These are phyloP conservation scores for Falciphora oryzae DNA, from an alignment of 2,329 filamentous ascomycete genomes.

Conservation along the genomic window DNA sequence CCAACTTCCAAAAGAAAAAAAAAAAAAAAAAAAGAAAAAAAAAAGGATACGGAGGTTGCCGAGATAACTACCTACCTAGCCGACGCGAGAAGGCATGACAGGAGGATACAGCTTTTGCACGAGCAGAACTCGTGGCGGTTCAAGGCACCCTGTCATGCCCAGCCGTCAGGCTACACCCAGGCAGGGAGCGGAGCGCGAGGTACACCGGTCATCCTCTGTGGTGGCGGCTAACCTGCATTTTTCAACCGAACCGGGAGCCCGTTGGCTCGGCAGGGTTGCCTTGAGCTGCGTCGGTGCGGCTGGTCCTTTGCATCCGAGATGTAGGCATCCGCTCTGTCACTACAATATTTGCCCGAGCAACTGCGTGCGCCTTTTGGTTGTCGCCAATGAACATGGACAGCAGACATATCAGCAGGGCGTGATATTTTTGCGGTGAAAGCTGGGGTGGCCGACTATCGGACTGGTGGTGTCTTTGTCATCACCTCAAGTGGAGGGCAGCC, in stretches of 20 bases:
- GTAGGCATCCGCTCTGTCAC: neutral
- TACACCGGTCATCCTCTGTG: neutral
- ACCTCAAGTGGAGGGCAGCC: too few species aligned
- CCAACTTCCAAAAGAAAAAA: too few species aligned
- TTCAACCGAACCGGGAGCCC: too few species aligned
- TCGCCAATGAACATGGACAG: neutral
- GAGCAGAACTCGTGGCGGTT: neutral
- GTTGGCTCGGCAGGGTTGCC: neutral
- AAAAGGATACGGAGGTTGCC: too few species aligned
- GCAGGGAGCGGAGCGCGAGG: too few species aligned
- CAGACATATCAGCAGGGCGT: neutral
- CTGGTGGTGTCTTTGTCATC: too few species aligned
- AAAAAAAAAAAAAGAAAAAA: too few species aligned
- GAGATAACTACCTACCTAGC: too few species aligned
- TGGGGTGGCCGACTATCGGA: neutral
- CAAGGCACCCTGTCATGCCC: neutral
- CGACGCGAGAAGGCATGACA: neutral
- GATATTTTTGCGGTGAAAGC: neutral
- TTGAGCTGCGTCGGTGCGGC: neutral
- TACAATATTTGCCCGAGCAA: neutral
- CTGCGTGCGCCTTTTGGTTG: neutral
- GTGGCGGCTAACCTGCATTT: neutral
- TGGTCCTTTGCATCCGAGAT: neutral
- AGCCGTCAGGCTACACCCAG: neutral
- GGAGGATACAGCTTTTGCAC: neutral